A percentile compares a stretch with the other conserved stretches of the same genome.
Conservation (phyloP, 148 eudicot species). For the Cornus kousa region DNA sequence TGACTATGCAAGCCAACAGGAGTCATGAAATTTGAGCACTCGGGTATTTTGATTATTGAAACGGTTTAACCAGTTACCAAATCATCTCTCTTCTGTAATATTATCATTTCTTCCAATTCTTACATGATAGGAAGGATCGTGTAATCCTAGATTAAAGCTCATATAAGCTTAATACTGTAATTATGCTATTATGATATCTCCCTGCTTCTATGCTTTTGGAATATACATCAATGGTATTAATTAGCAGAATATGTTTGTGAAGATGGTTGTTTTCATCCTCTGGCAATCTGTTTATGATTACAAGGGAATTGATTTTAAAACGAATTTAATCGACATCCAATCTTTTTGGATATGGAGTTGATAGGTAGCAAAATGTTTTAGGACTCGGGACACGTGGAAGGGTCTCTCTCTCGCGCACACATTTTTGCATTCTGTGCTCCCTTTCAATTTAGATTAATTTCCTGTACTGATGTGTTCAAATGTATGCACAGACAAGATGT, state of each 20-base stretch:
- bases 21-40: constrained; percentile 38
- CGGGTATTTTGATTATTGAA: constrained; percentile 67
- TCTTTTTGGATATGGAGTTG: neutral
- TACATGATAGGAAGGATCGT: constrained; percentile 10
- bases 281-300: neutral
- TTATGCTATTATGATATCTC: constrained; percentile 3
- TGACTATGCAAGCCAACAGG: constrained; percentile 45
- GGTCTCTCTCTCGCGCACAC: neutral
- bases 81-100: neutral
- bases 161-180: constrained; percentile 14
- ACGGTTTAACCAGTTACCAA: neutral
- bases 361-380: neutral
- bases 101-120: constrained; percentile 7
- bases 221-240: neutral
- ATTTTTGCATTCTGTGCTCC: neutral
- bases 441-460: no score
- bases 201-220: neutral
- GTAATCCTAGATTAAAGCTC: constrained; percentile 11
- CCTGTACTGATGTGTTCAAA: no score
- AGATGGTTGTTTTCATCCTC: constrained; percentile 9
- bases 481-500: no score
- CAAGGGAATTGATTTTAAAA: neutral
- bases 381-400: neutral
- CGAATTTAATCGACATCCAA: neutral
- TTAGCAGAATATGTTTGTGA: neutral